Evolutionary conservation across 2,329 filamentous ascomycete species (phyloP).

Genomic region (Penicillium sp.): DNA sequence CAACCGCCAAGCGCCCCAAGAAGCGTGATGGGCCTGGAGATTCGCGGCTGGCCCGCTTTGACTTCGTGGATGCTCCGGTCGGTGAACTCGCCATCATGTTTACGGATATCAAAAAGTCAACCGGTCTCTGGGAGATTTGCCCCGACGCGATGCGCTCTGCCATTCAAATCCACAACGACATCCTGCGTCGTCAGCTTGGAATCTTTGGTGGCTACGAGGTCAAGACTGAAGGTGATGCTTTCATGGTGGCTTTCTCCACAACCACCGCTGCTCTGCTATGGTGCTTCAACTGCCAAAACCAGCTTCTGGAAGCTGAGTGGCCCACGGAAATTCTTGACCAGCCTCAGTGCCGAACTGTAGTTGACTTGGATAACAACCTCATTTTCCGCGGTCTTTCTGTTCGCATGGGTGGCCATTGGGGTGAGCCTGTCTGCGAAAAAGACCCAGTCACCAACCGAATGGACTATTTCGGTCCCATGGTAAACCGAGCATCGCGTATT

Average conservation of each 20-base stretch:
- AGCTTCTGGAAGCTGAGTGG: constrained; percentile 87
- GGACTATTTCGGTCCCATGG: constrained; percentile 99
- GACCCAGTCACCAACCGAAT: constrained; percentile 96
- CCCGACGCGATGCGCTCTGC: constrained; percentile 93
- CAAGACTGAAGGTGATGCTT: constrained; percentile 98
- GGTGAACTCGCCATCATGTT: constrained; percentile 94
- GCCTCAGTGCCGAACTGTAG: constrained; percentile 77
- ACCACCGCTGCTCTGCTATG: constrained; percentile 92
- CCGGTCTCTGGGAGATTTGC: constrained; percentile 92
- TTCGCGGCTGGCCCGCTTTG: constrained; percentile 81
- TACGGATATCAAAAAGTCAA: constrained; percentile 99
- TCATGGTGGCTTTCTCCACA: constrained; percentile 98
- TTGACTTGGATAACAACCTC: constrained; percentile 79
- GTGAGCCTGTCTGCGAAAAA: constrained; percentile 88
- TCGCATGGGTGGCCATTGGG: constrained; percentile 96
- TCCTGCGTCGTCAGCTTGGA: constrained; percentile 90
- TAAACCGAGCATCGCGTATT: constrained; percentile 94
- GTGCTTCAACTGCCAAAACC: constrained; percentile 92
- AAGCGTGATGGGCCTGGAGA: constrained; percentile 67
- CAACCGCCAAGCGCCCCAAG: constrained; percentile 65
- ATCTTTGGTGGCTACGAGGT: constrained; percentile 97
- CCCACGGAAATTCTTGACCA: constrained; percentile 89
- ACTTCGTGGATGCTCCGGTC: constrained; percentile 87
- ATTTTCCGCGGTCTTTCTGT: constrained; percentile 96
- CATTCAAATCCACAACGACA: constrained; percentile 95